A percentile compares a stretch with the other conserved stretches of the same genome.
phyloP scores from a whole-genome alignment of 1,139 yeast genomes.

The Geotrichum carabidarum region DNA sequence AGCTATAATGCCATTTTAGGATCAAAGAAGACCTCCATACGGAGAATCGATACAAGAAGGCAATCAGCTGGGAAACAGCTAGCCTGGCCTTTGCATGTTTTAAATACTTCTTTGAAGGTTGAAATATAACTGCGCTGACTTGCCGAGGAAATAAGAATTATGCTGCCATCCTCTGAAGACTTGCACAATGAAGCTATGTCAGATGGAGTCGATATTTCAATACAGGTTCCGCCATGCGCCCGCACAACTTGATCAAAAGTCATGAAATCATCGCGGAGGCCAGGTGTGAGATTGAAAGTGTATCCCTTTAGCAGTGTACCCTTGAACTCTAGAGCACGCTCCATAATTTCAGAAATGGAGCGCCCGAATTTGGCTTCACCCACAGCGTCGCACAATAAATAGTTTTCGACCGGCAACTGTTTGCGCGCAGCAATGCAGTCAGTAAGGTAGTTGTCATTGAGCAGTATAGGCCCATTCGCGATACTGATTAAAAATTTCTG shows the following conservation, averaged over 20 bases:
- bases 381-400: conserved; percentile 1
- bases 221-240: conserved; percentile 55
- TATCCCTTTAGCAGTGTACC: conserved; percentile 43
- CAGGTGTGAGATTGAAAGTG: conserved; percentile 53
- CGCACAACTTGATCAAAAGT: conserved; percentile 56
- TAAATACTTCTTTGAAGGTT: conserved; percentile 15
- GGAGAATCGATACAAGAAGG: conserved; percentile 22
- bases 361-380: conserved; percentile 3
- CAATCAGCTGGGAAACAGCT: conserved; percentile 23
- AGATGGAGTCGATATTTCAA: neutral
- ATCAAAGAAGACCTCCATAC: conserved; percentile 21
- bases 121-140: conserved; percentile 9
- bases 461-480: conserved; percentile 42
- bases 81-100: conserved; percentile 2
- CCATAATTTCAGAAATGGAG: neutral
- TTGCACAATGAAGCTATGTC: conserved; percentile 4
- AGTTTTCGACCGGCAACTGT: neutral
- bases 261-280: conserved; percentile 63
- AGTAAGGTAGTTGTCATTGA: conserved; percentile 32
- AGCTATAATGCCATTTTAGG: neutral
- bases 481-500: conserved; percentile 66
- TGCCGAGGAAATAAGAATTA: conserved; percentile 21
- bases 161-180: neutral
- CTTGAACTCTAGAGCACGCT: conserved; percentile 21
- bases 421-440: conserved; percentile 23